phyloP scores from a whole-genome alignment of 441 rosid genomes.

The Croton laevigatus region DNA sequence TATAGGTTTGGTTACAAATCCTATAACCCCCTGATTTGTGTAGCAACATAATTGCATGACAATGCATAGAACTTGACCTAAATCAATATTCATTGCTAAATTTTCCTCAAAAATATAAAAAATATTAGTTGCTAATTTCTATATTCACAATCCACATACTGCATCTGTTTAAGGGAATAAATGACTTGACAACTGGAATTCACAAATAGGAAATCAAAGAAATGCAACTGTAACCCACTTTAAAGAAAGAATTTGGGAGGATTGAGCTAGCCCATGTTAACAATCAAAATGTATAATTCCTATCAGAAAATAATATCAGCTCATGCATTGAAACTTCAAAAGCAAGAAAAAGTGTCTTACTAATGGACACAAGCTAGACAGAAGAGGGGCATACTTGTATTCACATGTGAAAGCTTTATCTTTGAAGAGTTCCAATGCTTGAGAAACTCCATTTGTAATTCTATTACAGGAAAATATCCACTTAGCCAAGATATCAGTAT shows the following conservation, averaged over 20 bases:
- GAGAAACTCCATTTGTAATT: conserved; percentile 70
- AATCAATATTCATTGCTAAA: neutral
- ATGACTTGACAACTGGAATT: neutral
- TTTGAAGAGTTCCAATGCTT: conserved; percentile 55
- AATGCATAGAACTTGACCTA: neutral
- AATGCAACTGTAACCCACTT: neutral
- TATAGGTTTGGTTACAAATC: too few relatives aligned
- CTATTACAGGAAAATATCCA: conserved; percentile 33
- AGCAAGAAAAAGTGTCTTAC: conserved; percentile 10
- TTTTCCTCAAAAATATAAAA: too few relatives aligned
- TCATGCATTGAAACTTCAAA: conserved; percentile 5
- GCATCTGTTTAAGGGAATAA: neutral
- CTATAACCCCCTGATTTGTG: neutral
- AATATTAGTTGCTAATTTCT: too few relatives aligned
- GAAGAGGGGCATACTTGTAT: conserved; percentile 59
- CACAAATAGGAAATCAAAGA: neutral
- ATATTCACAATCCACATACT: neutral
- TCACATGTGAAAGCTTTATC: conserved; percentile 80
- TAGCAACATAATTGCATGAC: neutral
- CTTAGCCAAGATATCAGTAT: conserved; percentile 21
- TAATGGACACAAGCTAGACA: neutral
- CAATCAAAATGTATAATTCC: neutral
- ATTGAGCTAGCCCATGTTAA: neutral
- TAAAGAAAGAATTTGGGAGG: neutral
- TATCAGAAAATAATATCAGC: neutral